Conservation (phyloP, 495 filamentous ascomycete genomes). For the Aspergillus bertholletiae region DNA sequence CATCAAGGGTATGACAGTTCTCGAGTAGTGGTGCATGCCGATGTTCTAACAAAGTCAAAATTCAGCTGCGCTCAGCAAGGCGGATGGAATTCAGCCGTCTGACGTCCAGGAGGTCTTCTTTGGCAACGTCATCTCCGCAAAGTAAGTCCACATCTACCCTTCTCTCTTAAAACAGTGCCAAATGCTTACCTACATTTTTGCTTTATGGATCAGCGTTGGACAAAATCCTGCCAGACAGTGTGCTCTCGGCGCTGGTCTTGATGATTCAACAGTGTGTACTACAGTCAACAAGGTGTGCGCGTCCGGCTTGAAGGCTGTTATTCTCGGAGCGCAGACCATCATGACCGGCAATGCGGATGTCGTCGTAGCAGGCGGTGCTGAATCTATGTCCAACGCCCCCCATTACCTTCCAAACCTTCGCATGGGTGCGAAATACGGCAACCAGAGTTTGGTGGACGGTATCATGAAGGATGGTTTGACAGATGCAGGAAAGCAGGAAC, state of each 20-base stretch:
- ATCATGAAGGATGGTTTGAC: slow-evolving; percentile 88
- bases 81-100: slow-evolving; percentile 76
- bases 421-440: slow-evolving; percentile 83
- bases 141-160: slow-evolving; percentile 50
- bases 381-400: slow-evolving; percentile 98
- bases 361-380: slow-evolving; percentile 87
- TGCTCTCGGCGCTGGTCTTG: slow-evolving; percentile 80
- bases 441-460: slow-evolving; percentile 82
- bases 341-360: slow-evolving; percentile 88
- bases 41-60: slow-evolving; percentile 11
- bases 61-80: slow-evolving; percentile 78
- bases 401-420: slow-evolving; percentile 88
- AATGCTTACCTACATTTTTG: background rate
- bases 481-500: slow-evolving; percentile 82
- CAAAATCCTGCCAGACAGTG: slow-evolving; percentile 96
- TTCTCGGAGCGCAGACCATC: slow-evolving; percentile 93
- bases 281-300: slow-evolving; percentile 99
- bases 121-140: slow-evolving; percentile 94
- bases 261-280: slow-evolving; percentile 74
- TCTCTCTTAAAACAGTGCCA: background rate
- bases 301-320: slow-evolving; percentile 87
- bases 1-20: slow-evolving; percentile 68
- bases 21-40: background rate
- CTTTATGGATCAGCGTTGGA: slow-evolving; percentile 62
- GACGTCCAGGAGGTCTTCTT: slow-evolving; percentile 96